A percentile compares a stretch with the other conserved stretches of the same genome.
Evolutionary conservation across 1,284 basidiomycete genomes (phyloP).

Genomic region (Moniliophthora roreri): DNA sequence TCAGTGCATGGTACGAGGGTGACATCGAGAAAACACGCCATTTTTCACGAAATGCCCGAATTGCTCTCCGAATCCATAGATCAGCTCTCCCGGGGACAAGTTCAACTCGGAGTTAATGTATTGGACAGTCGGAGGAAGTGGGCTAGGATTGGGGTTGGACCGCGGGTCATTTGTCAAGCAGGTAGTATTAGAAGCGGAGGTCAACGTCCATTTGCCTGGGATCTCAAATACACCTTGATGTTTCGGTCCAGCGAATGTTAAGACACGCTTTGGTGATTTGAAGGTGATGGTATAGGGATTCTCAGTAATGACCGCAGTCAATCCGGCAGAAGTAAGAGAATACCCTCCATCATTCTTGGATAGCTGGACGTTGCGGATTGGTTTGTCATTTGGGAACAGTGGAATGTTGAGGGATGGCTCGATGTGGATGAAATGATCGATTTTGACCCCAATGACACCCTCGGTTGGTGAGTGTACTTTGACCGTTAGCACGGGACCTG

Average conservation of each 20-base stretch:
- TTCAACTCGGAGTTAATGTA: conserved; percentile 72
- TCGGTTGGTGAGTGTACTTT: conserved; percentile 65
- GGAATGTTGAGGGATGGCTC: conserved; percentile 50
- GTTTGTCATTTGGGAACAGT: conserved; percentile 61
- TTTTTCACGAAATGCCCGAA: conserved; percentile 78
- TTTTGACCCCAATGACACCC: conserved; percentile 64
- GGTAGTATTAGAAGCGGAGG: conserved; percentile 58
- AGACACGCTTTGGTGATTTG: conserved; percentile 45
- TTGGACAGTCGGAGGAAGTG: conserved; percentile 45
- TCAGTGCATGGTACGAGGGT: conserved; percentile 1
- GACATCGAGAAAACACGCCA: conserved; percentile 42
- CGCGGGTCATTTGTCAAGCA: conserved; percentile 56
- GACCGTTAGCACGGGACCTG: conserved; percentile 60
- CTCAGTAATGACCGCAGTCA: conserved; percentile 53
- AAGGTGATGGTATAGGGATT: conserved; percentile 65
- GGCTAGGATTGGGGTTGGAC: conserved; percentile 53
- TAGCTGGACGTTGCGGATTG: conserved; percentile 43
- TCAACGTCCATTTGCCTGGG: conserved; percentile 61
- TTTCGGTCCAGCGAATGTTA: conserved; percentile 59
- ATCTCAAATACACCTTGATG: conserved; percentile 67
- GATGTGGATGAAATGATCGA: conserved; percentile 57
- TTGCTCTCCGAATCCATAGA: conserved; percentile 74
- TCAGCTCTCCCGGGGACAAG: conserved; percentile 66
- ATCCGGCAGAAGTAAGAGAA: conserved; percentile 41
- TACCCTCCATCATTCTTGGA: conserved; percentile 35